Base-by-base conservation (phyloP, 768 basidiomycete genomes). In the Coprinopsis marcescibilis region DNA sequence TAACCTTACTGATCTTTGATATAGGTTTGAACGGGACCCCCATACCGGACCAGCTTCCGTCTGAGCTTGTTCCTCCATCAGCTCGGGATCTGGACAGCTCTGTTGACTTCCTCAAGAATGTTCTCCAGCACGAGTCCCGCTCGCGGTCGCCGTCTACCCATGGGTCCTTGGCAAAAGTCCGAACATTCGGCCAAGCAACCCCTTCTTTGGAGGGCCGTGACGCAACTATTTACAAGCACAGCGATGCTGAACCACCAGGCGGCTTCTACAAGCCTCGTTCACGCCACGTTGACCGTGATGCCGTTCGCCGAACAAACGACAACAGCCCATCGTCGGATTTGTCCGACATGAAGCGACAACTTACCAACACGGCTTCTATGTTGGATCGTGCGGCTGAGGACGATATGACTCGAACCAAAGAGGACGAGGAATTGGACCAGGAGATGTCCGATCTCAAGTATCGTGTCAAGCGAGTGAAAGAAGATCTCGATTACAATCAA, bases 41-140 rank as follows among this genome's bases (percentile, higher is more conserved):
- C 1, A 80, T 98, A 35, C 96, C 96, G 1, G 85, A 88, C 24
- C 68, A 76, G 36, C 82, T 99, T 1, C 96, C 96, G 1, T 65
- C 78, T 1, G 96, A 98, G 64, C 80, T 99, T 34, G 73, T 92
- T 2, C 95, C 95, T 0, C 91, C 94, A 1, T 98, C 96, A 3
- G 81, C 88, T 42, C 77, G 84, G 17, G 92, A 95, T 61, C 82
- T 98, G 23, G 87, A 85, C 60, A 78, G 77, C 30, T 94, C 92
- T 0, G 94, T 97, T 48, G 83, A 90, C 59, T 82, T 95, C 57
- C 69, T 99, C 51, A 89, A 88, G 50, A 83, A 85, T 54, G 76
- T 98, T 6, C 78, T 99, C 46, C 83, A 85, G 62, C 80, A 93
- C 55, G 94, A 97, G 54, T 80, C 80, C 15, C 85, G 90, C 32